phyloP scores from a whole-genome alignment of 208 protist genomes.

The Acanthamoeba rhysodes region DNA sequence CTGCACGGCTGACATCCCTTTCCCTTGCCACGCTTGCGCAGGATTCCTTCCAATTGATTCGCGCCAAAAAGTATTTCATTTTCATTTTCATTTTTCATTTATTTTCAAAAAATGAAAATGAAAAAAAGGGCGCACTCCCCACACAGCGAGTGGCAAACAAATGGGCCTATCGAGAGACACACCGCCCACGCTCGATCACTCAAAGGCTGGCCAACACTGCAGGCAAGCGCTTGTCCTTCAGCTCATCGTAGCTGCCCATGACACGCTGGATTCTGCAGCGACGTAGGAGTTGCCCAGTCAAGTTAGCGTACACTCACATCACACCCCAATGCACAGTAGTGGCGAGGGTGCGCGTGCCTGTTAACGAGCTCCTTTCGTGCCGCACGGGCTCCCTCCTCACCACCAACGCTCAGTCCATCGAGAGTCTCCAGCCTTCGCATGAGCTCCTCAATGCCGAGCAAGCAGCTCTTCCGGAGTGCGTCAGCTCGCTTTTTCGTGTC shows the following conservation, averaged over 20 bases:
- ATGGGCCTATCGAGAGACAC: no score
- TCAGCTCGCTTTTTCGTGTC: not conserved
- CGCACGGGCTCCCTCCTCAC: not conserved
- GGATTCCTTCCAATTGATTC: not conserved
- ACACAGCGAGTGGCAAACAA: no score
- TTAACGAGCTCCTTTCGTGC: conserved; percentile 64
- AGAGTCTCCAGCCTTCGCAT: conserved; percentile 34
- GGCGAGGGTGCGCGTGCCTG: not conserved
- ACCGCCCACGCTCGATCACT: no score
- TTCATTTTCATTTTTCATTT: not conserved
- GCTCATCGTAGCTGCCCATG: conserved; percentile 36
- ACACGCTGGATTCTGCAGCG: conserved; percentile 3
- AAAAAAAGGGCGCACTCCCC: no score
- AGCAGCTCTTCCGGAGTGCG: conserved; percentile 11
- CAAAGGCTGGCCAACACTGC: not conserved
- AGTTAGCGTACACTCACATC: no score
- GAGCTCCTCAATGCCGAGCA: conserved; percentile 33
- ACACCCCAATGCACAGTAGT: no score
- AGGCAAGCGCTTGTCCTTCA: conserved; percentile 52
- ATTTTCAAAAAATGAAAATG: no score
- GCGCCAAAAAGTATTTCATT: not conserved
- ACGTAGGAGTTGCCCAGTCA: no score
- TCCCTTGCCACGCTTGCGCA: not conserved
- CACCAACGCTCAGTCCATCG: conserved; percentile 30
- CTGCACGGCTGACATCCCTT: not conserved